Evolutionary conservation across 2,329 filamentous ascomycete species (phyloP).

Genomic region (Aaosphaeria pasadenensis): DNA sequence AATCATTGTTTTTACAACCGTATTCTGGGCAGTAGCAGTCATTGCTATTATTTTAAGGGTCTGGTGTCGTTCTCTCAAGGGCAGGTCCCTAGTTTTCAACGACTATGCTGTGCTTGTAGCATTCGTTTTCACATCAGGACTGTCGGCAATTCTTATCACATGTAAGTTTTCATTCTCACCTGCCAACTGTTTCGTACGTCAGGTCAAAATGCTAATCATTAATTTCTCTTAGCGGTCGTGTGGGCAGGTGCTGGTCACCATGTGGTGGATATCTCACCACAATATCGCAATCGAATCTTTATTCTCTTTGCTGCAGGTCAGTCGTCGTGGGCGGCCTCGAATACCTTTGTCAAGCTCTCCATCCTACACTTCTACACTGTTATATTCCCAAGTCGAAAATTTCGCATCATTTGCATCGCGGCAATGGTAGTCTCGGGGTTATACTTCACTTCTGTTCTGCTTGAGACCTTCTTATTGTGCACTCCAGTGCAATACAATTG

Average conservation of each 20-base stretch:
- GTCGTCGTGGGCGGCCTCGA: constrained; percentile 5
- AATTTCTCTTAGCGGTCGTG: neutral
- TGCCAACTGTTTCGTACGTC: too few species aligned
- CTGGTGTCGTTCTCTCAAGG: neutral
- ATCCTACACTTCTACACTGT: constrained; percentile 12
- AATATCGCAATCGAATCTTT: neutral
- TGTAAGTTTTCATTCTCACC: too few species aligned
- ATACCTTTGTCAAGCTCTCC: constrained; percentile 6
- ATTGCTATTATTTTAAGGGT: neutral
- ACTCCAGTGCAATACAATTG: neutral
- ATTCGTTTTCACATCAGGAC: neutral
- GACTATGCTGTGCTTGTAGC: neutral
- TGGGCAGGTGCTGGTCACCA: neutral
- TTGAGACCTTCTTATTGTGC: constrained; percentile 1
- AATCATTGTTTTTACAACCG: too few species aligned
- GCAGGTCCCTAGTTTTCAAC: neutral
- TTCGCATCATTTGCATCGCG: neutral
- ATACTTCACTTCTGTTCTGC: neutral
- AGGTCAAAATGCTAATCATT: neutral
- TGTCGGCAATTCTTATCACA: neutral
- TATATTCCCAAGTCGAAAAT: constrained; percentile 11
- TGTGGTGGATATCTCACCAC: neutral
- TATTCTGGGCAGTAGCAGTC: neutral
- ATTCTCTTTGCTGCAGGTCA: constrained; percentile 3
- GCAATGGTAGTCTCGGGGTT: neutral